Evolutionary conservation across 2,329 filamentous ascomycete genomes (phyloP).

Genomic region (Diaporthe aspalathi): DNA sequence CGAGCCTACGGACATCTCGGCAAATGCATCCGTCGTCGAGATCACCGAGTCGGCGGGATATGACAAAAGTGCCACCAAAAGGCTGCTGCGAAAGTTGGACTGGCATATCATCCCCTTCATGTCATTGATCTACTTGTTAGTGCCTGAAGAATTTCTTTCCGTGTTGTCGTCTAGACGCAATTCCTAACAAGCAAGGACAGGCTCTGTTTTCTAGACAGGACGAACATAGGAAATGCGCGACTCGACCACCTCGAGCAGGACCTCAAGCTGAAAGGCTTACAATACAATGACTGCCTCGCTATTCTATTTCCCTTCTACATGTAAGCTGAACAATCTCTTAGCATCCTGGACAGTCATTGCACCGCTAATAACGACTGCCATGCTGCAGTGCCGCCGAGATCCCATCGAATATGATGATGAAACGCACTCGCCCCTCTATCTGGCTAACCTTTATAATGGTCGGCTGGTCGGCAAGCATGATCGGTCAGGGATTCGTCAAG

Average conservation of each 20-base stretch:
- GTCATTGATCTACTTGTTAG: slow-evolving; percentile 65
- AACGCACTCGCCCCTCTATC: slow-evolving; percentile 61
- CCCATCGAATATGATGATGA: slow-evolving; percentile 68
- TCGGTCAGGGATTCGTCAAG: slow-evolving; percentile 61
- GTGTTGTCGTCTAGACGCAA: rapidly evolving
- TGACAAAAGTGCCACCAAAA: slow-evolving; percentile 56
- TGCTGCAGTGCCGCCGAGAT: slow-evolving; percentile 52
- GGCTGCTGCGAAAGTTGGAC: slow-evolving; percentile 65
- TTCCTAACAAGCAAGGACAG: neutral
- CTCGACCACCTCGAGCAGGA: slow-evolving; percentile 52
- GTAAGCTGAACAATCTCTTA: neutral
- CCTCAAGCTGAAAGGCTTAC: slow-evolving; percentile 37
- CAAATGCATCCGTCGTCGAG: slow-evolving; percentile 1
- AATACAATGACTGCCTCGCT: slow-evolving; percentile 55
- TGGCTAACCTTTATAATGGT: slow-evolving; percentile 64
- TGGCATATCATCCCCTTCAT: slow-evolving; percentile 69
- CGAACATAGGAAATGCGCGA: slow-evolving; percentile 59
- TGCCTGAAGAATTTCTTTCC: rapidly evolving
- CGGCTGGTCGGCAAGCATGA: slow-evolving; percentile 48
- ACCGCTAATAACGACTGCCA: neutral
- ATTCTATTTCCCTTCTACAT: slow-evolving; percentile 67
- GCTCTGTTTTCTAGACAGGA: slow-evolving; percentile 56
- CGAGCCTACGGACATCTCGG: neutral
- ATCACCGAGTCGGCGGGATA: slow-evolving; percentile 37
- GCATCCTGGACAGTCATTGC: slow-evolving; percentile 40